Conservation (phyloP, 2,329 filamentous ascomycete species). For the Cytospora schulzeri region DNA sequence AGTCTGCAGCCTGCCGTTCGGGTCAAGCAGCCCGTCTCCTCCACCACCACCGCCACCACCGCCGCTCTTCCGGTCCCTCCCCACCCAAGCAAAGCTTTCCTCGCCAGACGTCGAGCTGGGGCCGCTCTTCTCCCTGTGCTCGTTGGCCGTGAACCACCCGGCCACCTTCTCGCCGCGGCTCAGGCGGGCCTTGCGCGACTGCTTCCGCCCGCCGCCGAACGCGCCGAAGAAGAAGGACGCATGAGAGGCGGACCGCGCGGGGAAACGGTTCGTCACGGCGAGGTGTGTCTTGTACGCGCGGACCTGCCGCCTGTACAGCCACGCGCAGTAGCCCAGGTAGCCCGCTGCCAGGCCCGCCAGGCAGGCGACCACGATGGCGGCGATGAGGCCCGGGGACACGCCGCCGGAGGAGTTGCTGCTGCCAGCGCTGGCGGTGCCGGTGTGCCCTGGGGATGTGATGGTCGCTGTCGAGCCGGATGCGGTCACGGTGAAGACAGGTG, state of each 20-base stretch:
- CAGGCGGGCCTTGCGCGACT: conserved; percentile 10
- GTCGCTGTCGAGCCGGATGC: conserved; percentile 51
- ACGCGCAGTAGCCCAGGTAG: conserved; percentile 72
- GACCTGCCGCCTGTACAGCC: conserved; percentile 73
- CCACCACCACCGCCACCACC: neutral
- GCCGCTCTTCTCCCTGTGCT: conserved; percentile 20
- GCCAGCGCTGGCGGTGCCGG: conserved; percentile 38
- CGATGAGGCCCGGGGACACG: conserved; percentile 44
- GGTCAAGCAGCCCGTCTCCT: conserved; percentile 28
- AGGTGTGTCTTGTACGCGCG: conserved; percentile 70
- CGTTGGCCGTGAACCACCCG: conserved; percentile 19
- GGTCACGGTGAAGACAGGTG: conserved; percentile 70
- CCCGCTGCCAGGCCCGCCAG: conserved; percentile 61
- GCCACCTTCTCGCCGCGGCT: conserved; percentile 14
- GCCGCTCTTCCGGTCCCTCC: conserved; percentile 19
- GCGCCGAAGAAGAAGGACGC: conserved; percentile 35
- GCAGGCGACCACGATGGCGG: conserved; percentile 63
- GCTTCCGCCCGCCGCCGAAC: conserved; percentile 32
- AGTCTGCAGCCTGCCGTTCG: conserved; percentile 30
- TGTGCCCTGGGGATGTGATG: conserved; percentile 42
- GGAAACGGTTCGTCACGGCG: conserved; percentile 60
- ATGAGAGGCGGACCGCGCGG: conserved; percentile 40
- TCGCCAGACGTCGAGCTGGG: conserved; percentile 27
- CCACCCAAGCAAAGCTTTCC: conserved; percentile 31
- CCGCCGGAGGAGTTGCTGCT: conserved; percentile 34